Evolutionary conservation across 148 eudicot genomes (phyloP).

Genomic region (Chenopodium album): DNA sequence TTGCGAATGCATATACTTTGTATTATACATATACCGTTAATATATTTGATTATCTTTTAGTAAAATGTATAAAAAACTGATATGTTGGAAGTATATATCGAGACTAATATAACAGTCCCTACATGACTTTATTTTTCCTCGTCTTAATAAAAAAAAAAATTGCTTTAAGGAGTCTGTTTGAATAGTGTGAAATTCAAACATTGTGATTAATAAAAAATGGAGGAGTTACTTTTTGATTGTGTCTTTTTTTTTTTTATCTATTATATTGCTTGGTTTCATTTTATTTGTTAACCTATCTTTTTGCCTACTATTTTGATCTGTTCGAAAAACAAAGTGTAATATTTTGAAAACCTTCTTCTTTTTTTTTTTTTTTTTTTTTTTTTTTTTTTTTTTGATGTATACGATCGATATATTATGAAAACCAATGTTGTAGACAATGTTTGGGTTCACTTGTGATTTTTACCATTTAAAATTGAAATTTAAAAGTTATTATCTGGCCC

Average conservation of each 20-base stretch:
- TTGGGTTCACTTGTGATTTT: background rate
- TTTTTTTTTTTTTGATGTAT: background rate
- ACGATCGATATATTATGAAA: background rate
- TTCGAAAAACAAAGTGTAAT: background rate
- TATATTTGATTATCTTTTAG: no score
- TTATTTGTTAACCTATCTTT: background rate
- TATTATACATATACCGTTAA: no score
- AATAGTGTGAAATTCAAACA: no score
- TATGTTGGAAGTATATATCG: no score
- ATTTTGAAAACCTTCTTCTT: background rate
- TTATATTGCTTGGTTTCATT: background rate
- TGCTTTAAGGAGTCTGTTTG: no score
- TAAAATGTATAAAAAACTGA: no score
- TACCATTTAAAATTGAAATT: background rate
- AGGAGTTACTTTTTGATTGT: background rate
- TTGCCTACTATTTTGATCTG: background rate
- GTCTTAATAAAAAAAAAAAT: no score
- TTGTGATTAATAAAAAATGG: no score
- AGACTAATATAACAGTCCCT: no score
- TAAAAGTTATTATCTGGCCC: background rate
- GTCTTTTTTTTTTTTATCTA: background rate
- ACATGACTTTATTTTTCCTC: no score
- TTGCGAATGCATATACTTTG: no score
- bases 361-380: background rate
- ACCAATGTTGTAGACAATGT: constrained; percentile 15